These are phyloP conservation scores for Colletotrichum filicis DNA, from an alignment of 2,329 filamentous ascomycete species.

Conservation along the genomic window DNA sequence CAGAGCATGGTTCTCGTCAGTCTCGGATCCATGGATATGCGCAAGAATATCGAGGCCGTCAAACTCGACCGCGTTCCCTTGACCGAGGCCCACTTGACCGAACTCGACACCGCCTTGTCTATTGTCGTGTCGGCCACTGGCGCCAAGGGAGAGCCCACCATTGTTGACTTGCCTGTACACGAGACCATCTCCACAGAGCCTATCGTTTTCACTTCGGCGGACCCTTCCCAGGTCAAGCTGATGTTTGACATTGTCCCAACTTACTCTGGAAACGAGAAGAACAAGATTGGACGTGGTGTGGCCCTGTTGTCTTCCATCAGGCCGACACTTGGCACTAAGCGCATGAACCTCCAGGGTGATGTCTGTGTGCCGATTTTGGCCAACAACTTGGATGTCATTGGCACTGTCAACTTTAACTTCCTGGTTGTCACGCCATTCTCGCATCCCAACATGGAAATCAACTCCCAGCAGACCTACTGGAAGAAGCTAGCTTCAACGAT, in stretches of 20 bases:
- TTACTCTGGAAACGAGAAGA: constrained; percentile 89
- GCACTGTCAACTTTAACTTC: constrained; percentile 96
- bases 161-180: constrained; percentile 92
- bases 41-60: constrained; percentile 83
- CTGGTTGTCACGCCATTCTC: constrained; percentile 93
- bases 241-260: constrained; percentile 96
- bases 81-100: constrained; percentile 87
- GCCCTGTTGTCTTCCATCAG: constrained; percentile 89
- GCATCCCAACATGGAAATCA: constrained; percentile 93
- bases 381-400: constrained; percentile 88
- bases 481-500: constrained; percentile 91
- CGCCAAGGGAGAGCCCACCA: constrained; percentile 85
- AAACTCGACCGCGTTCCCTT: constrained; percentile 90
- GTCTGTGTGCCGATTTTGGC: constrained; percentile 92
- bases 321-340: constrained; percentile 82
- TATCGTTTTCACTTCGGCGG: constrained; percentile 85
- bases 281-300: constrained; percentile 89
- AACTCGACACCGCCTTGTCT: constrained; percentile 93
- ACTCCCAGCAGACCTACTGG: constrained; percentile 94
- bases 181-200: constrained; percentile 95
- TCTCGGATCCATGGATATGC: constrained; percentile 92
- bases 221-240: constrained; percentile 85
- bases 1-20: constrained; percentile 93
- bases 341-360: constrained; percentile 93
- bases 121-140: constrained; percentile 89